phyloP scores from a whole-genome alignment of 2,329 filamentous ascomycete genomes.

The Penicillium thymicola region DNA sequence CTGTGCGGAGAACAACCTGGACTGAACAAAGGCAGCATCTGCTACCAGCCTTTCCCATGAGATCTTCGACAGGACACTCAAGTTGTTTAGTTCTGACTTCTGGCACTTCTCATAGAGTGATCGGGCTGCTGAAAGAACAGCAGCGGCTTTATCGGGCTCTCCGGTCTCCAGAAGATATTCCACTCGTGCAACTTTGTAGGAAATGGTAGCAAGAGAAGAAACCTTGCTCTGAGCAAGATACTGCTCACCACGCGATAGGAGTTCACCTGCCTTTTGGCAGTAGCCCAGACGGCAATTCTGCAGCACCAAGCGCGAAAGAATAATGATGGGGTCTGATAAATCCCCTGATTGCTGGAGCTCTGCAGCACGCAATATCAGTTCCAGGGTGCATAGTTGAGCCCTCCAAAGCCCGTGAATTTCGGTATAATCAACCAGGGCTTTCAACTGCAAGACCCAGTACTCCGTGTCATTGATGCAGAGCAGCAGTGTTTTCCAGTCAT shows the following conservation, averaged over 20 bases:
- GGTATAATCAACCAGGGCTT: slow-evolving; percentile 55
- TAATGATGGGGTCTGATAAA: slow-evolving; percentile 41
- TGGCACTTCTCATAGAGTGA: slow-evolving; percentile 33
- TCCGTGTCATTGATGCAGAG: slow-evolving; percentile 50
- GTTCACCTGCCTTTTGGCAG: slow-evolving; percentile 54
- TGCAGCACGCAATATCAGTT: slow-evolving; percentile 47
- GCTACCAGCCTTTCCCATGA: slow-evolving; percentile 54
- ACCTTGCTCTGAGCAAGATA: slow-evolving; percentile 43
- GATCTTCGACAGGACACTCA: slow-evolving; percentile 40
- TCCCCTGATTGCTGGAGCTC: slow-evolving; percentile 44
- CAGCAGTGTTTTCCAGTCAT: slow-evolving; percentile 42
- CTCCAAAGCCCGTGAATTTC: slow-evolving; percentile 56
- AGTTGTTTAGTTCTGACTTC: slow-evolving; percentile 29
- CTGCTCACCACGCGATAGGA: slow-evolving; percentile 58
- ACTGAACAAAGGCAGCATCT: slow-evolving; percentile 62
- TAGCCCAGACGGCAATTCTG: slow-evolving; percentile 61
- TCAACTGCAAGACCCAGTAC: slow-evolving; percentile 51
- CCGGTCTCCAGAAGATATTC: slow-evolving; percentile 71
- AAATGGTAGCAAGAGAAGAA: slow-evolving; percentile 48
- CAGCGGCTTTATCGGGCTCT: slow-evolving; percentile 58
- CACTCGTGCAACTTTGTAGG: slow-evolving; percentile 67
- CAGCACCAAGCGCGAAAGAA: slow-evolving; percentile 48
- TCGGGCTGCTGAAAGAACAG: slow-evolving; percentile 31
- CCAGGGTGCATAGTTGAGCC: slow-evolving; percentile 48
- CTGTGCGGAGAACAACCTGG: slow-evolving; percentile 60